phyloP scores from a whole-genome alignment of 805 yeast genomes.

The Candida ponderosae region DNA sequence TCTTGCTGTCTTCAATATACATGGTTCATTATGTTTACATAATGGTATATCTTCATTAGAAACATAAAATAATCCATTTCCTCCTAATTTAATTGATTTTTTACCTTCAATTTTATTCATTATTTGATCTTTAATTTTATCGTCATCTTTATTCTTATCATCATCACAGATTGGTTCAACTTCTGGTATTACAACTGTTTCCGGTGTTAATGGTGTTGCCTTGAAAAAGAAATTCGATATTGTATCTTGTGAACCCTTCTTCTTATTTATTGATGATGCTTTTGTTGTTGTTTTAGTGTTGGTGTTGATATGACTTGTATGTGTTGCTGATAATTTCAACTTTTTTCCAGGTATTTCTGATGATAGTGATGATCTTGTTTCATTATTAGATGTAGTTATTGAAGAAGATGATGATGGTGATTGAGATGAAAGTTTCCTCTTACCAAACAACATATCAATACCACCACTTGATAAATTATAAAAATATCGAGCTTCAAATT shows the following conservation, averaged over 20 bases:
- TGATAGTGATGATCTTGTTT: slow-evolving; percentile 1
- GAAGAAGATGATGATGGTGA: slow-evolving; percentile 1
- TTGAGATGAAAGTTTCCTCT: too few species aligned
- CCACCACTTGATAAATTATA: slow-evolving; percentile 32
- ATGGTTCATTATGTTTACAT: slow-evolving; percentile 41
- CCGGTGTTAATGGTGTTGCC: background rate
- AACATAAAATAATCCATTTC: slow-evolving; percentile 11
- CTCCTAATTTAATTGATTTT: slow-evolving; percentile 6
- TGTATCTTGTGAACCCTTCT: background rate
- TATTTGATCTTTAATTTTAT: too few species aligned
- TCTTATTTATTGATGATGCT: background rate
- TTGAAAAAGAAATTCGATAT: background rate
- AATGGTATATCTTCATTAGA: slow-evolving; percentile 26
- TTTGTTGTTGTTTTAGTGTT: background rate
- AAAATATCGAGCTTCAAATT: slow-evolving; percentile 45
- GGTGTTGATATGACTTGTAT: too few species aligned
- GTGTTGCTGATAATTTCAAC: too few species aligned
- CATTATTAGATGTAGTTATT: background rate
- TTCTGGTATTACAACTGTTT: background rate
- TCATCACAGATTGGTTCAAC: too few species aligned
- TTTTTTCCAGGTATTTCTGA: too few species aligned
- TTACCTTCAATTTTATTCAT: too few species aligned
- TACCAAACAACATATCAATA: slow-evolving; percentile 27
- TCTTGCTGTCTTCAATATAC: slow-evolving; percentile 37
- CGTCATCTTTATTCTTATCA: too few species aligned